These are phyloP conservation scores for Penicillium manginii DNA, from an alignment of 495 filamentous ascomycete genomes.

Conservation along the genomic window DNA sequence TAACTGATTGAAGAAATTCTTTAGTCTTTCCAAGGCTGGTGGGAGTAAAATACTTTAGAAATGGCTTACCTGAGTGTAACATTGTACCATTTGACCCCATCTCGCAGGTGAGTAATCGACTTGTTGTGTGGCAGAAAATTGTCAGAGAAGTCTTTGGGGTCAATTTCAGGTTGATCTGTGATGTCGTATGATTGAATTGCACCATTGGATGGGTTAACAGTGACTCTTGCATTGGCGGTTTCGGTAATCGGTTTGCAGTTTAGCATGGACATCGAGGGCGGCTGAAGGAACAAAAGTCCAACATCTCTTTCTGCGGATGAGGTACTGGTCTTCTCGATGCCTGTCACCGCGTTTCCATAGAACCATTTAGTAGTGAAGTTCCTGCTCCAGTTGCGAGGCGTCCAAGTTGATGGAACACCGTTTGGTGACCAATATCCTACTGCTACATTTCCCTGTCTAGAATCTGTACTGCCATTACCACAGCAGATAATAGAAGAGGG, in stretches of 20 bases:
- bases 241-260: slow-evolving; percentile 41
- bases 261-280: slow-evolving; percentile 28
- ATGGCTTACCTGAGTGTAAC: slow-evolving; percentile 24
- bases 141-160: slow-evolving; percentile 28
- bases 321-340: slow-evolving; percentile 4
- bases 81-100: slow-evolving; percentile 13
- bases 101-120: not conserved
- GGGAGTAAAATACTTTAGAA: not conserved
- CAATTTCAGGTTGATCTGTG: slow-evolving; percentile 13
- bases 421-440: slow-evolving; percentile 38
- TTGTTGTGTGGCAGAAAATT: slow-evolving; percentile 30
- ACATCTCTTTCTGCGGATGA: not conserved
- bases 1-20: slow-evolving; percentile 16
- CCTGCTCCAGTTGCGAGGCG: slow-evolving; percentile 16
- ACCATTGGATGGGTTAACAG: slow-evolving; percentile 30
- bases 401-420: not conserved
- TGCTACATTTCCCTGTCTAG: slow-evolving; percentile 10
- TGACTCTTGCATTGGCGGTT: slow-evolving; percentile 32
- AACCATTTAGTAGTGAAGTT: slow-evolving; percentile 45
- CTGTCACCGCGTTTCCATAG: slow-evolving; percentile 18
- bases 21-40: too few species aligned
- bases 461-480: slow-evolving; percentile 28
- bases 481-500: slow-evolving; percentile 32
- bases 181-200: slow-evolving; percentile 34
- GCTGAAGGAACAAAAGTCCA: slow-evolving; percentile 27